Evolutionary conservation across 208 protist species (phyloP), one percentile per base, ranked within the genome.

Genomic region (Balamuthia mandrillaris): DNA sequence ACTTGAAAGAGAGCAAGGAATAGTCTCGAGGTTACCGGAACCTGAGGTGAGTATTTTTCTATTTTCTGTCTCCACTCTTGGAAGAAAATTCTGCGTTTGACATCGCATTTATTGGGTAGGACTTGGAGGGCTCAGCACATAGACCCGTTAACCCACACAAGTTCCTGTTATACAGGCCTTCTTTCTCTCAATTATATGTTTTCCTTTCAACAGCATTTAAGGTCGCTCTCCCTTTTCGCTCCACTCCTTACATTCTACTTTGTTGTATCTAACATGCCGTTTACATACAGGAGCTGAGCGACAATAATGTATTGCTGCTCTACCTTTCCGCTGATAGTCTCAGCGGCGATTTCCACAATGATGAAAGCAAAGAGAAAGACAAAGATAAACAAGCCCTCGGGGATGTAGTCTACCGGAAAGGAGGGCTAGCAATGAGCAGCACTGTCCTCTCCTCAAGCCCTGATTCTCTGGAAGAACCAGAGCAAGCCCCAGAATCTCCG

Each of bases 1-100:
- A 2, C 77, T 90, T 29, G 87, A 90, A 39, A 33, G 68, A 14
- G 68, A 78, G n/a, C 60, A 35, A 27, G 60, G 33, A n/a, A n/a
- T n/a, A n/a, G n/a, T n/a, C n/a, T n/a, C n/a, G n/a, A n/a, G n/a
- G n/a, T n/a, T n/a, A n/a, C n/a, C n/a, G n/a, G n/a, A n/a, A n/a
- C n/a, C n/a, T n/a, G n/a, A n/a, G n/a, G n/a, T n/a, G n/a, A n/a
- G n/a, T n/a, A n/a, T n/a, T n/a, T n/a, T n/a, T n/a, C n/a, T n/a
- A n/a, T n/a, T n/a, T n/a, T n/a, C n/a, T n/a, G n/a, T n/a, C n/a
- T n/a, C n/a, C n/a, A n/a, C n/a, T n/a, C n/a, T n/a, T n/a, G n/a
- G n/a, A n/a, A n/a, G n/a, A n/a, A n/a, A n/a, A n/a, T n/a, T n/a
- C n/a, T n/a, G n/a, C n/a, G n/a, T n/a, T n/a, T n/a, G n/a, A n/a